These are phyloP conservation scores for Beverwykella pulmonaria DNA, from an alignment of 495 filamentous ascomycete species.

Conservation along the genomic window DNA sequence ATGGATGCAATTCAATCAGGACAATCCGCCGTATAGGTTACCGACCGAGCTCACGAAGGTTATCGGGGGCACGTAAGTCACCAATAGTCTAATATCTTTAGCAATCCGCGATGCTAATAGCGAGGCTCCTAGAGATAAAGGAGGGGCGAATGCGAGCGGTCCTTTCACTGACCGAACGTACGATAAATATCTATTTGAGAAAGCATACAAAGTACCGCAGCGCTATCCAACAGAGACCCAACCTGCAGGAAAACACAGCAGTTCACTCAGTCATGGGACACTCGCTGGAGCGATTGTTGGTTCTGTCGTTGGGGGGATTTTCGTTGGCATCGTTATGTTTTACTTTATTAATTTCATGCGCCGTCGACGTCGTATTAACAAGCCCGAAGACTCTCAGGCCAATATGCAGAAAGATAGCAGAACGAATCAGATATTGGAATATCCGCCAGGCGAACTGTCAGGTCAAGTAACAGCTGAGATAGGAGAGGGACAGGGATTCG, in stretches of 20 bases:
- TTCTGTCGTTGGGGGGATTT: not conserved
- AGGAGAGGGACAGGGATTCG: not conserved
- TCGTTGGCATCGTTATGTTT: not conserved
- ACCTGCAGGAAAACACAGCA: not conserved
- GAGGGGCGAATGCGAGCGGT: not conserved
- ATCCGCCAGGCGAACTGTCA: not conserved
- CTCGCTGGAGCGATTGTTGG: not conserved
- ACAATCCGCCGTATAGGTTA: conserved; percentile 2
- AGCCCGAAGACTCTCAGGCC: not conserved
- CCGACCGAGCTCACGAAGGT: not conserved
- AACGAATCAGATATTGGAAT: not conserved
- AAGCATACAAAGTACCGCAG: not conserved
- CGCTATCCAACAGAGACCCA: not conserved
- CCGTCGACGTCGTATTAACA: not conserved
- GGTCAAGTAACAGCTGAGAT: not conserved
- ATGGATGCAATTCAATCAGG: not conserved
- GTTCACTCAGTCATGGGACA: not conserved
- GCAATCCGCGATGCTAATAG: not conserved
- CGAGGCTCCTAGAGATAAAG: not conserved
- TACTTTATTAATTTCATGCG: not conserved
- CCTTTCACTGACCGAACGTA: not conserved
- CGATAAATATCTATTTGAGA: conserved; percentile 1
- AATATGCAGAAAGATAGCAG: not conserved
- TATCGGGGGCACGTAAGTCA: not conserved
- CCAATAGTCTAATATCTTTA: not conserved